Conservation (phyloP, 331 rosid species). For the Telfairia occidentalis region DNA sequence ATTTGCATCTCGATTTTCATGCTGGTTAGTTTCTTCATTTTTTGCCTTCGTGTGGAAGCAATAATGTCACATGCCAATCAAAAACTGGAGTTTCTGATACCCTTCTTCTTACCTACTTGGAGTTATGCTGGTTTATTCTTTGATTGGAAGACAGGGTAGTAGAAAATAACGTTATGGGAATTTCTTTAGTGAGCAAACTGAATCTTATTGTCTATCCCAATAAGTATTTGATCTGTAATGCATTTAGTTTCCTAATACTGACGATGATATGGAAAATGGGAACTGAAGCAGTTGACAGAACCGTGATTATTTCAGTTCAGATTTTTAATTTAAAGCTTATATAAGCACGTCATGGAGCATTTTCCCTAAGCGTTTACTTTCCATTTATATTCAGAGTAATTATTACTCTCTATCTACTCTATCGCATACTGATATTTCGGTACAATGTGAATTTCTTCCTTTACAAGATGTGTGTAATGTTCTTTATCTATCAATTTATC, state of each 20-base stretch:
- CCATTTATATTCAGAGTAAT: not conserved
- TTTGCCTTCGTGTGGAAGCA: not conserved
- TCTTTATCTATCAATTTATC: not conserved
- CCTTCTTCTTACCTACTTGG: not conserved
- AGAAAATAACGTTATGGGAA: not conserved
- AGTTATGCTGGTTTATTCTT: not conserved
- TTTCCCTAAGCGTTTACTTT: not conserved
- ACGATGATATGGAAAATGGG: not conserved
- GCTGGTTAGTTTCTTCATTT: not conserved
- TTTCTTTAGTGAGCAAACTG: not conserved
- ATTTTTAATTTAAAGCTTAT: not conserved
- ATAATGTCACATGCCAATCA: not conserved
- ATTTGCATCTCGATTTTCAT: not conserved
- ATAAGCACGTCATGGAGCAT: not conserved
- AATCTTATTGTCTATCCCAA: not conserved
- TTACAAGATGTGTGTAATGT: not conserved
- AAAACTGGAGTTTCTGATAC: not conserved
- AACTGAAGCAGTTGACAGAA: not conserved
- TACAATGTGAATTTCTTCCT: slow-evolving; percentile 1
- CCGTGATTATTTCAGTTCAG: not conserved
- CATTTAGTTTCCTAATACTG: not conserved
- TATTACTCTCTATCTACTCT: not conserved
- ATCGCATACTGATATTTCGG: not conserved
- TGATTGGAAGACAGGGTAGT: not conserved
- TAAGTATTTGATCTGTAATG: not conserved